A percentile compares a stretch with the other conserved stretches of the same genome.
phyloP scores from a whole-genome alignment of 78 protist genomes.

The Emiliania huxleyi region DNA sequence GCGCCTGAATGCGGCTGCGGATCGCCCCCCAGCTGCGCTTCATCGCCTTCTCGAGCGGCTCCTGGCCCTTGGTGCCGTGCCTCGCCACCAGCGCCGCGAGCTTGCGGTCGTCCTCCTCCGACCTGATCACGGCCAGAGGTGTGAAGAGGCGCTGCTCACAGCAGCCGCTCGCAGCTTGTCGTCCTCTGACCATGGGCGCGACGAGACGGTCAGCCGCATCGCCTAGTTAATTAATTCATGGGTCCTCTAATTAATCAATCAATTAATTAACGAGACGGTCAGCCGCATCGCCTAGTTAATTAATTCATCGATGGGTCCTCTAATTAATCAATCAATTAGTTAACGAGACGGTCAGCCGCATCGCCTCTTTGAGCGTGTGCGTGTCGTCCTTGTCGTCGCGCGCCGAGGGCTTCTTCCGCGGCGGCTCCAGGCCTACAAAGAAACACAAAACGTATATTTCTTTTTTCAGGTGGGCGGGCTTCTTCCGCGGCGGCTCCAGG shows the following conservation, averaged over 20 bases:
- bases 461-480: too few species aligned
- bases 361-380: not conserved
- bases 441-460: too few species aligned
- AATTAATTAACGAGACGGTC: too few species aligned
- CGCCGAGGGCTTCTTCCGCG: not conserved
- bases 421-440: not conserved
- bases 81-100: not conserved
- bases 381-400: not conserved
- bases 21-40: not conserved
- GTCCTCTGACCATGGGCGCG: too few species aligned
- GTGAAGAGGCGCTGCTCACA: not conserved
- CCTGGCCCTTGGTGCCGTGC: not conserved
- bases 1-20: not conserved
- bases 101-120: not conserved
- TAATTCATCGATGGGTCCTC: too few species aligned
- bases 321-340: not conserved
- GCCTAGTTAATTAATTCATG: too few species aligned
- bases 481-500: too few species aligned
- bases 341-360: not conserved
- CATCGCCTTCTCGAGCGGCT: not conserved
- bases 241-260: too few species aligned
- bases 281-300: too few species aligned
- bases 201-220: too few species aligned
- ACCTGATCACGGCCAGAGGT: too few species aligned
- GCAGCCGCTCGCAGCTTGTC: not conserved